Base-by-base conservation (phyloP, 805 yeast species). In the Hanseniaspora pseudoguilliermondii region DNA sequence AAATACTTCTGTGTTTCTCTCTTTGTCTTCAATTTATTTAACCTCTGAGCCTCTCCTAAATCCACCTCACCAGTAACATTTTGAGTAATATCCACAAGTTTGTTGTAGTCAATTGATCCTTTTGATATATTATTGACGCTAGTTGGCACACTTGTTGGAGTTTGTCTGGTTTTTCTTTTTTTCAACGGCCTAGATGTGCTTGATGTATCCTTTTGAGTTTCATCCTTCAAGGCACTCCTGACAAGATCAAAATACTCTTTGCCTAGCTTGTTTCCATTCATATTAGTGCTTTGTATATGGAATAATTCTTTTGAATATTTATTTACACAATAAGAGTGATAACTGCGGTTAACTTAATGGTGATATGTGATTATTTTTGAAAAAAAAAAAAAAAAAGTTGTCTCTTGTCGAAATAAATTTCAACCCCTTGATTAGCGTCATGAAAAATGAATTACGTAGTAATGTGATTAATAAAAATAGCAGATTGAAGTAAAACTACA, bases 231-330 rank as follows among this genome's bases (percentile, higher is more conserved):
- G 20, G 54, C 57, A 21, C 18, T 46, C 18, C 46, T 18, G 3
- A 55, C 49, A 16, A 55, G 29, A 7, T 55, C 58, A 55, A 55
- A 55, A 29, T 55, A 49, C 13, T 55, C 58, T 16, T 46, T 44
- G 15, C 55, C 36, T 16, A 55, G 34, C 20, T 49, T 49, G 3
- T 55, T 40, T n/a, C 41, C 40, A 11, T 11, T 36, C 18, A 35
- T 39, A 20, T 32, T 41, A 16, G 20, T 18, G 15, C n/a, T 32
- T 40, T 10, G 25, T 20, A 20, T 18, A 5, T 32, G 6, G 32
- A n/a, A 39, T 29, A n/a, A 27, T 39, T 35, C 7, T 21, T n/a
- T 9, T 11, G 36, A 6, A 16, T 2, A 36, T 36, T 15, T 47
- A 18, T 4, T 13, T 36, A 21, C 20, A 9, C 7, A 9, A 29